Base-by-base conservation (phyloP, 164 flowering plant species). In the Kalanchoe fedtschenkoi region DNA sequence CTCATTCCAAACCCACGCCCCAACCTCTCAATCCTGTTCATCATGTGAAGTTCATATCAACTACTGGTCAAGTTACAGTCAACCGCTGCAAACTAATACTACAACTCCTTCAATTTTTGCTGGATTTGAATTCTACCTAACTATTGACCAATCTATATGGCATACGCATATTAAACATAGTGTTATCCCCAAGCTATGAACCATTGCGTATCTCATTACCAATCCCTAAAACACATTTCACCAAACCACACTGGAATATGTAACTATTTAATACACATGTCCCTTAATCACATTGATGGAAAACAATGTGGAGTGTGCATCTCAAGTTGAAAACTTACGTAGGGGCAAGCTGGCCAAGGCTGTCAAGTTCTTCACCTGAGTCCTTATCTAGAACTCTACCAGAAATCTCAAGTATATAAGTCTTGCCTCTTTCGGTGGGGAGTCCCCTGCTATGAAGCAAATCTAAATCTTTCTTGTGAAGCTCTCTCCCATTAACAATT, bases 271-370 rank as follows among this genome's bases (percentile, higher is more conserved):
- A n/a, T n/a, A 5, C 24, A 19, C 21, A 19, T 44, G 26, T 44
- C n/a, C n/a, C n/a, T n/a, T n/a, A n/a, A n/a, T n/a, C n/a, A n/a
- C n/a, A n/a, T n/a, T n/a, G n/a, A n/a, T n/a, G n/a, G n/a, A n/a
- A n/a, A n/a, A n/a, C n/a, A n/a, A n/a, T n/a, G n/a, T n/a, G n/a
- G n/a, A n/a, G n/a, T n/a, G n/a, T n/a, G n/a, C n/a, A n/a, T 13
- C 32, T 26, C 13, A 51, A 51, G 16, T 26, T 51, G 30, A 51
- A 17, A 51, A 51, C 92, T 85, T 81, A 95, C 99, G 99, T 88
- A 13, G 97, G 99, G 10, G 99, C 99, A 60, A 95, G 96, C 76
- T 75, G 89, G 66, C 99, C 97, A 35, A 95, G 91, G 75, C 79
- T 54, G 16, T 81, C 86, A 6, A 95, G 82, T 70, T 81, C 91